Evolutionary conservation across 2,329 filamentous ascomycete species (phyloP).

Genomic region (Penicillium expansum): DNA sequence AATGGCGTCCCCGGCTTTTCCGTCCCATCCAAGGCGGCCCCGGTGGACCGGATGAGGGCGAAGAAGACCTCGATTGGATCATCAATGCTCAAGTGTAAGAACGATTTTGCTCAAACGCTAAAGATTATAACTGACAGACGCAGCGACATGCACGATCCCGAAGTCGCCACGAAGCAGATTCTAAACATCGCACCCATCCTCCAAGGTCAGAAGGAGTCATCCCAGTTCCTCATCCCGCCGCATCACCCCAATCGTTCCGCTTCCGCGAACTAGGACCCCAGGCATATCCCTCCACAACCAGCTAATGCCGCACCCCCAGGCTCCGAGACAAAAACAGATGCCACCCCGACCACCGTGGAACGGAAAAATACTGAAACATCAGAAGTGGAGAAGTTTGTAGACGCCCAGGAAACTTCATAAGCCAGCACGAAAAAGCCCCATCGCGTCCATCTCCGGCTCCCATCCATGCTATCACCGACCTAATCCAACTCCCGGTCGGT

Average conservation of each 20-base stretch:
- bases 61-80: slow-evolving; percentile 92
- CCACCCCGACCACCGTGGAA: slow-evolving; percentile 22
- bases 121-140: slow-evolving; percentile 1
- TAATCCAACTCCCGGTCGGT: not conserved
- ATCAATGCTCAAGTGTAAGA: slow-evolving; percentile 82
- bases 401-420: slow-evolving; percentile 36
- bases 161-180: slow-evolving; percentile 76
- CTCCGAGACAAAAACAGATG: slow-evolving; percentile 9
- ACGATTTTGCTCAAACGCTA: not conserved
- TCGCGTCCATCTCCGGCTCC: not conserved
- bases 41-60: slow-evolving; percentile 70
- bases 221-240: slow-evolving; percentile 58
- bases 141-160: slow-evolving; percentile 63
- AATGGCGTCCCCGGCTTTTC: slow-evolving; percentile 89
- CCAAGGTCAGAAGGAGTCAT: slow-evolving; percentile 64
- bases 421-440: not conserved
- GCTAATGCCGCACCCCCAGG: slow-evolving; percentile 19
- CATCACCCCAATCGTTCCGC: slow-evolving; percentile 21
- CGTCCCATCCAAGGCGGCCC: slow-evolving; percentile 68
- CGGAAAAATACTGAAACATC: slow-evolving; percentile 41
- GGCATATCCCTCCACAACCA: slow-evolving; percentile 8
- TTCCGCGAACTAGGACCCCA: slow-evolving; percentile 6
- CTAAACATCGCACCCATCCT: slow-evolving; percentile 82
- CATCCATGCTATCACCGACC: not conserved
- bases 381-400: slow-evolving; percentile 45